Conservation (phyloP, 495 filamentous ascomycete genomes). For the Lasiosphaeriaceae sp. region DNA sequence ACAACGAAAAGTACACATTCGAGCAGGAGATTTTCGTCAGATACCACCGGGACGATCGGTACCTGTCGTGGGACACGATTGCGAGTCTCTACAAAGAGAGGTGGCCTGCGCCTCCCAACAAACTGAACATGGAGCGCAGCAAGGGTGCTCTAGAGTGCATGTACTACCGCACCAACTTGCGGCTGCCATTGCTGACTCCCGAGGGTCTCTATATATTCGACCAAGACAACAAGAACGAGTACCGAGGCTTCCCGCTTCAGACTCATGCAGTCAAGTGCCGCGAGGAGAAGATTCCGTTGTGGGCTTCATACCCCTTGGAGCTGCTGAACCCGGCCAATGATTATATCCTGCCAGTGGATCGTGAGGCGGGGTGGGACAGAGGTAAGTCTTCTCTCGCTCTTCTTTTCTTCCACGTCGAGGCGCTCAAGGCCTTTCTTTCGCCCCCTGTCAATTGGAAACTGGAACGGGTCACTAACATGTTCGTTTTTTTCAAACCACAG, state of each 20-base stretch:
- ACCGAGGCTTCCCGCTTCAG: constrained; percentile 11
- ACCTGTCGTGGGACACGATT: constrained; percentile 28
- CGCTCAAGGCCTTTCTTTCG: no score
- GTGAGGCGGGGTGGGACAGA: constrained; percentile 22
- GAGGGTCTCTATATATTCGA: constrained; percentile 23
- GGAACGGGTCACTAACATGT: no score
- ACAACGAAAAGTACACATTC: constrained; percentile 18
- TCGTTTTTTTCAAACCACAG: no score
- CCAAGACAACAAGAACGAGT: constrained; percentile 16
- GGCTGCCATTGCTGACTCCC: constrained; percentile 15
- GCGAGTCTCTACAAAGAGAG: constrained; percentile 21
- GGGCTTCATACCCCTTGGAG: constrained; percentile 38
- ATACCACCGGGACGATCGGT: constrained; percentile 34
- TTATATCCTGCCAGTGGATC: constrained; percentile 32
- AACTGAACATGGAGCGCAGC: constrained; percentile 14
- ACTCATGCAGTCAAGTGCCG: constrained; percentile 6
- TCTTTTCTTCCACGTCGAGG: no score
- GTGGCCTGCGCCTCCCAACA: constrained; percentile 22
- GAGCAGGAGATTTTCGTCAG: constrained; percentile 24
- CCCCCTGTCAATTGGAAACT: no score
- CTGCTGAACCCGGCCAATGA: constrained; percentile 27
- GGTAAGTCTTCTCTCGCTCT: constrained; percentile 27
- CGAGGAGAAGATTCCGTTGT: constrained; percentile 11
- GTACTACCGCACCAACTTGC: constrained; percentile 36
- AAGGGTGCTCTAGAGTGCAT: constrained; percentile 30